These are phyloP conservation scores for Lolium perenne DNA, from an alignment of 176 grass and related monocot species.

Conservation along the genomic window DNA sequence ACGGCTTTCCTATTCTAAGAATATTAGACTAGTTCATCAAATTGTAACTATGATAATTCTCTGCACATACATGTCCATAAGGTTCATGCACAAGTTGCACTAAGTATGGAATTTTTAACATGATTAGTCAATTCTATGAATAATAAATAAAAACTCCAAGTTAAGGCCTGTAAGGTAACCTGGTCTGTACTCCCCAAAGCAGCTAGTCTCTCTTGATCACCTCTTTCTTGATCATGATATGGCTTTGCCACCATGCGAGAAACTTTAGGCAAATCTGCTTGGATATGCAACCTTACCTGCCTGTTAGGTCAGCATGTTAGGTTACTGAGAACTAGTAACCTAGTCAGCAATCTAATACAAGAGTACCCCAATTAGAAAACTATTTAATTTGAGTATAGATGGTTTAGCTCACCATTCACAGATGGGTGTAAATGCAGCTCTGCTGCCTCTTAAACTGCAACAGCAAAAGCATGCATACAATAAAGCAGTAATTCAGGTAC, in stretches of 20 bases:
- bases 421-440: not conserved
- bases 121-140: not conserved
- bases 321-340: slow-evolving; percentile 18
- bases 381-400: not conserved
- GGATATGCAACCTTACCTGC: slow-evolving; percentile 32
- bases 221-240: too few species aligned
- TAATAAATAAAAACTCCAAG: not conserved
- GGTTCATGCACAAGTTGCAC: not conserved
- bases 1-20: not conserved
- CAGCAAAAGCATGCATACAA: not conserved
- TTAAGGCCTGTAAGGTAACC: not conserved
- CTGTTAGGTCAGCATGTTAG: slow-evolving; percentile 12
- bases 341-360: not conserved
- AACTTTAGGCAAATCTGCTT: slow-evolving; percentile 37
- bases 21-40: slow-evolving; percentile 10
- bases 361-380: not conserved
- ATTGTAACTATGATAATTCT: not conserved
- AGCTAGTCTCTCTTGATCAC: not conserved
- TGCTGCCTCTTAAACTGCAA: slow-evolving; percentile 3
- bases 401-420: not conserved
- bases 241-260: not conserved
- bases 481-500: not conserved
- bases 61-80: not conserved
- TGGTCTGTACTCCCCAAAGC: not conserved
- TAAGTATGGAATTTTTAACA: not conserved